phyloP scores from a whole-genome alignment of 441 rosid genomes.

The Erodium trifolium region DNA sequence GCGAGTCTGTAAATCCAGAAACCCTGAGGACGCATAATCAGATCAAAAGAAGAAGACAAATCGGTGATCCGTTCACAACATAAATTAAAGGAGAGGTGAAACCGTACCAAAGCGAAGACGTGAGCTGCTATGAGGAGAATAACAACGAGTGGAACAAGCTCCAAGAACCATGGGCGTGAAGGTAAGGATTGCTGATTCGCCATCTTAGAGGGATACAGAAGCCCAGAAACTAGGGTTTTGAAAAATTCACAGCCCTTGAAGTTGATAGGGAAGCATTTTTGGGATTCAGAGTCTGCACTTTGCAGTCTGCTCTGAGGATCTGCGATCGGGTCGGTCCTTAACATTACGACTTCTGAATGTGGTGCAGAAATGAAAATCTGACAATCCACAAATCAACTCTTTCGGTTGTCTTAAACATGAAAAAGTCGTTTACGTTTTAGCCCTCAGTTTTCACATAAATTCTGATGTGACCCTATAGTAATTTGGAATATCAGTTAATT shows the following conservation, averaged over 20 bases:
- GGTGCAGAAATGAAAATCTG: neutral
- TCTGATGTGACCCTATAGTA: too few relatives aligned
- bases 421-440: neutral
- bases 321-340: slow-evolving; percentile 1
- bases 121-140: slow-evolving; percentile 71
- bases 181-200: slow-evolving; percentile 35
- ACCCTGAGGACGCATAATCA: slow-evolving; percentile 31
- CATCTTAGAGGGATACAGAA: slow-evolving; percentile 26
- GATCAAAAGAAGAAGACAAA: neutral
- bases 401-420: too few relatives aligned
- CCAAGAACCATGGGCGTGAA: slow-evolving; percentile 58
- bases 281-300: neutral
- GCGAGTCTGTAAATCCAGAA: slow-evolving; percentile 83
- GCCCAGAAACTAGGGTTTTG: slow-evolving; percentile 6
- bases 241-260: slow-evolving; percentile 3
- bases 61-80: slow-evolving; percentile 10
- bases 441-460: too few relatives aligned
- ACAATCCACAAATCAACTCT: neutral
- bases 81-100: neutral
- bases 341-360: neutral
- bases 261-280: neutral
- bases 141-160: slow-evolving; percentile 50
- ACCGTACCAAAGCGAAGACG: slow-evolving; percentile 60
- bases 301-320: neutral
- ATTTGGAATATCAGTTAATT: too few relatives aligned